Base-by-base conservation (phyloP, 495 filamentous ascomycete species). In the Recurvomyces mirabilis region DNA sequence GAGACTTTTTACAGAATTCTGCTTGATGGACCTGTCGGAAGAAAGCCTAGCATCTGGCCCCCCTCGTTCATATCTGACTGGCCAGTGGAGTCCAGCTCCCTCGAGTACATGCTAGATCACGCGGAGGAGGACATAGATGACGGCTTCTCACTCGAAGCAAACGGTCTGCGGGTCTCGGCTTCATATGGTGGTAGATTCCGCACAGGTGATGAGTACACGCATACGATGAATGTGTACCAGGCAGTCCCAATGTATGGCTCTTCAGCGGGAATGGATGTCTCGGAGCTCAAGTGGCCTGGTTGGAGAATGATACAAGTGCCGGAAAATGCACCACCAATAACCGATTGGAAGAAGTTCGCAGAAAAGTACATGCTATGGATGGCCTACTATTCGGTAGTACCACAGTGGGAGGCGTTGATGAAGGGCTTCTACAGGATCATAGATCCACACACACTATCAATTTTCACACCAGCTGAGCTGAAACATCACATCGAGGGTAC, bases 311-410 rank as follows among this genome's bases (percentile, higher is more conserved):
- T 15, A 20, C 43, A 38, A 21, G 51, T 50, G 13, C 19, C 70
- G 11, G 82, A 79, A 22, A 67, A 75, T 5, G 63, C 64, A 9
- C 56, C 78, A 18, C 79, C 96, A 36, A 93, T 83, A 0, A 81
- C 79, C 48, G 71, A 67, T 23, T 93, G 89, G 61, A 79, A 85
- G 26, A 65, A 77, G 30, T 68, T 77, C 40, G 96, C 81, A 55
- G 71, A 69, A n/a, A 84, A 93, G 59, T 95, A 96, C 62, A 83
- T 93, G 50, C 74, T 72, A 41, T 93, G 84, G 72, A 69, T 96
- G 23, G 86, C 84, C 0, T 70, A 83, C 56, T 74, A 80, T 36
- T 87, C 86, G 3, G 72, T 96, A 34, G 62, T 67, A 0, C 74
- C 81, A 2, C 87, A 94, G 55, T 88, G 75, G 51, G 68, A 78